Conservation (phyloP, 345 rosid species). For the Nephelium lappaceum region DNA sequence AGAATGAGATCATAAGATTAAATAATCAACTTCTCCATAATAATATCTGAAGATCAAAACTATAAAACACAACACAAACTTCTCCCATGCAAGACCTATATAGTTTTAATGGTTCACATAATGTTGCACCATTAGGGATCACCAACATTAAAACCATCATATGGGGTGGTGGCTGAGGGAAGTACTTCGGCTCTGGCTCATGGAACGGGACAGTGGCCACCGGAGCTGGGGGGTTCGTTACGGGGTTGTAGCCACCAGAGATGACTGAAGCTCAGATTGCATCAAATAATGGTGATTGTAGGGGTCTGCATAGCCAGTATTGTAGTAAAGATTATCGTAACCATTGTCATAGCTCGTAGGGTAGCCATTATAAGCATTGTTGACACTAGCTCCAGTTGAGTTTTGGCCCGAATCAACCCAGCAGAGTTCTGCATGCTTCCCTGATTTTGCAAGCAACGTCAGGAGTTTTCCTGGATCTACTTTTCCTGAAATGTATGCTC, state of each 20-base stretch:
- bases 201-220: neutral
- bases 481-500: constrained; percentile 23
- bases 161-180: constrained; percentile 18
- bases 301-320: neutral
- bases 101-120: neutral
- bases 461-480: constrained; percentile 17
- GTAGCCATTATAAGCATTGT: neutral
- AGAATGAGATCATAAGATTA: too few relatives aligned
- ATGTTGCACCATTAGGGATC: constrained; percentile 19
- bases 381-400: neutral
- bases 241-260: neutral
- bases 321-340: neutral
- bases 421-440: constrained; percentile 22
- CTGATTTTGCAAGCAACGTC: constrained; percentile 15
- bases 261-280: neutral
- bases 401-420: constrained; percentile 16
- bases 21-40: neutral
- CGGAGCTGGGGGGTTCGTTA: neutral
- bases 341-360: neutral
- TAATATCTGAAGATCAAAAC: neutral
- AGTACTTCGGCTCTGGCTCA: neutral
- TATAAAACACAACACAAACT: neutral
- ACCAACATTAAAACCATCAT: neutral
- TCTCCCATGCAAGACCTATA: too few relatives aligned
- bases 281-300: neutral